These are phyloP conservation scores for Bacterosira constricta DNA, from an alignment of 108 stramenopile genomes.

Conservation along the genomic window DNA sequence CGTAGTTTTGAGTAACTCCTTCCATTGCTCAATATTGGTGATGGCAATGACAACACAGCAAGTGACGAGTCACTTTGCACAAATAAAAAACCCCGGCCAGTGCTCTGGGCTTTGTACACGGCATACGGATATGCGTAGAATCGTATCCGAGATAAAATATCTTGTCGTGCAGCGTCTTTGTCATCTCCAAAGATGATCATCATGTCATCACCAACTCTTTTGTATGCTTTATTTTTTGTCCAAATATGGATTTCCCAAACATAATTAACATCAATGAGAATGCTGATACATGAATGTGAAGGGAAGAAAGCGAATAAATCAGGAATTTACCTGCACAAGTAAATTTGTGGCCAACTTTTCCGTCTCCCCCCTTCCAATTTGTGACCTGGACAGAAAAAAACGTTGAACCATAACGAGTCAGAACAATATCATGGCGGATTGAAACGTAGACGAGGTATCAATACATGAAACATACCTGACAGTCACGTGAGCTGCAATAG, in stretches of 20 bases:
- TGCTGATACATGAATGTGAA: not conserved
- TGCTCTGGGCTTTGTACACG: constrained; percentile 43
- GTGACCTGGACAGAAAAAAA: too few relatives aligned
- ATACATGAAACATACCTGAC: constrained; percentile 42
- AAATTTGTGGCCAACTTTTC: constrained; percentile 64
- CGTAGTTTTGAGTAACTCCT: constrained; percentile 52
- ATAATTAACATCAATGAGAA: not conserved
- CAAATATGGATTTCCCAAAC: not conserved
- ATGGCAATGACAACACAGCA: constrained; percentile 66
- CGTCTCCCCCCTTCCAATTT: constrained; percentile 72
- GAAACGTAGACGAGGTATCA: not conserved
- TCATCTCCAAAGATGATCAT: constrained; percentile 47
- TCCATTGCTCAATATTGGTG: constrained; percentile 47
- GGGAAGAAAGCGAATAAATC: not conserved
- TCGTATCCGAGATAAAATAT: constrained; percentile 67
- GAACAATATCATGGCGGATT: not conserved
- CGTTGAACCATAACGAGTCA: too few relatives aligned
- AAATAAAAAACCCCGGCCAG: constrained; percentile 79
- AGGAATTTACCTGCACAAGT: constrained; percentile 53
- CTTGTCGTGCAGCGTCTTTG: constrained; percentile 62
- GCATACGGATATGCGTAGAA: constrained; percentile 87
- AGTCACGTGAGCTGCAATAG: constrained; percentile 51
- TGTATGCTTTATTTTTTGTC: constrained; percentile 44
- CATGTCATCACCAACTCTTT: constrained; percentile 57
- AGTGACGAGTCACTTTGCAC: constrained; percentile 74